Conservation (phyloP, 257 asterid species). For the Fraxinus quadrangulata region DNA sequence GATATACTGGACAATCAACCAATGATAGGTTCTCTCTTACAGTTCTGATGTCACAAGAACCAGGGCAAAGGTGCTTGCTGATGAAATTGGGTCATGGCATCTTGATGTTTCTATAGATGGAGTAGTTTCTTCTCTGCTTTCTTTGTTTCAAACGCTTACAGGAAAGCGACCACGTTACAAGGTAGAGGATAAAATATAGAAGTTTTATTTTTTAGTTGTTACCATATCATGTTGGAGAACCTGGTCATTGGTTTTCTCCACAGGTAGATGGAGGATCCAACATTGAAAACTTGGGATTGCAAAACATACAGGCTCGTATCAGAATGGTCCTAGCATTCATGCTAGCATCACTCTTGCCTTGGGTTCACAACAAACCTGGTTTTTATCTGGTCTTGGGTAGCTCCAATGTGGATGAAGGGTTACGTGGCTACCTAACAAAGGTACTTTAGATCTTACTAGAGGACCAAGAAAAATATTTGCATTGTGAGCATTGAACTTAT, state of each 20-base stretch:
- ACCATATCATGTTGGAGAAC: slow-evolving; percentile 7
- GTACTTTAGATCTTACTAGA: slow-evolving; percentile 35
- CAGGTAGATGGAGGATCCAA: slow-evolving; percentile 92
- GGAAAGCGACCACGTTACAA: slow-evolving; percentile 71
- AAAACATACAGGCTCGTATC: slow-evolving; percentile 89
- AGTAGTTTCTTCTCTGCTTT: slow-evolving; percentile 74
- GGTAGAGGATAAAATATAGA: slow-evolving; percentile 25
- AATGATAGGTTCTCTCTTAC: slow-evolving; percentile 30
- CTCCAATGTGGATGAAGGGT: slow-evolving; percentile 94
- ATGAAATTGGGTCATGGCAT: slow-evolving; percentile 98
- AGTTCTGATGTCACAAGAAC: slow-evolving; percentile 76
- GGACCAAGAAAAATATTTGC: slow-evolving; percentile 8
- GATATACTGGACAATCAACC: slow-evolving; percentile 8
- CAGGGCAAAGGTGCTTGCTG: slow-evolving; percentile 80
- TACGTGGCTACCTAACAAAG: slow-evolving; percentile 92
- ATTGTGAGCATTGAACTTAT: background rate
- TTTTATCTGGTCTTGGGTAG: slow-evolving; percentile 93
- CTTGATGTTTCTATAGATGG: slow-evolving; percentile 81
- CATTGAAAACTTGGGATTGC: slow-evolving; percentile 80
- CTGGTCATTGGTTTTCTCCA: slow-evolving; percentile 28
- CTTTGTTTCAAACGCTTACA: slow-evolving; percentile 83
- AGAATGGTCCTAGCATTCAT: slow-evolving; percentile 93
- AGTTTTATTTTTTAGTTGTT: background rate
- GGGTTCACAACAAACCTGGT: slow-evolving; percentile 97
- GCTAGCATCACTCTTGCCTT: slow-evolving; percentile 94